Evolutionary conservation across 352 stramenopile species (phyloP).

Genomic region (Phytopythium litorale): DNA sequence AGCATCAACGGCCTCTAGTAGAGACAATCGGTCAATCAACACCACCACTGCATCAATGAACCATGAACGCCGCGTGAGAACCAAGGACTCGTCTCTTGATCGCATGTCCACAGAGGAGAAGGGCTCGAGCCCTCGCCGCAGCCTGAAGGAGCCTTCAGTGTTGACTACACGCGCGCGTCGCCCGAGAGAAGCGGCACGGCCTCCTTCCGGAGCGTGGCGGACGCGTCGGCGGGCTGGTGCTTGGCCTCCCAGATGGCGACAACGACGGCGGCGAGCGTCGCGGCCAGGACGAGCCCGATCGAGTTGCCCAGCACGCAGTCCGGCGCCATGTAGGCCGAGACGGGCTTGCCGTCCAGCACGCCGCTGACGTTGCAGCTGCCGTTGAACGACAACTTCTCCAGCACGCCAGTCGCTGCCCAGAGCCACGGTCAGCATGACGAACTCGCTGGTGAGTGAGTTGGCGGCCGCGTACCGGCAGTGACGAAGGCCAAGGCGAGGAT

Average conservation of each 20-base stretch:
- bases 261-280: conserved; percentile 37
- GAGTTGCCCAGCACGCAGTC: conserved; percentile 77
- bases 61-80: not conserved
- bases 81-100: not conserved
- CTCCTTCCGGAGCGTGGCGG: conserved; percentile 23
- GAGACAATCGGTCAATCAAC: not conserved
- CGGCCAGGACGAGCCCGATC: conserved; percentile 57
- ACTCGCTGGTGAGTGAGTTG: not conserved
- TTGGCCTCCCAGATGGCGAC: conserved; percentile 56
- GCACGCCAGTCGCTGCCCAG: conserved; percentile 39
- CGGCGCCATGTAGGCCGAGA: conserved; percentile 66
- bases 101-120: no score
- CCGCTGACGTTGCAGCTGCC: conserved; percentile 79
- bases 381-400: conserved; percentile 87
- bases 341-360: conserved; percentile 46
- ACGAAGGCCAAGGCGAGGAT: conserved; percentile 60
- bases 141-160: no score
- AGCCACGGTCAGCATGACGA: not conserved
- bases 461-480: conserved; percentile 34
- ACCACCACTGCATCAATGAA: not conserved
- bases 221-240: conserved; percentile 15
- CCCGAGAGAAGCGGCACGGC: conserved; percentile 35
- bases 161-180: conserved; percentile 8
- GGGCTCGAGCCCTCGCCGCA: no score
- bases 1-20: conserved; percentile 17